Evolutionary conservation across 108 stramenopile species (phyloP).

Genomic region (Asterionellopsis glacialis): DNA sequence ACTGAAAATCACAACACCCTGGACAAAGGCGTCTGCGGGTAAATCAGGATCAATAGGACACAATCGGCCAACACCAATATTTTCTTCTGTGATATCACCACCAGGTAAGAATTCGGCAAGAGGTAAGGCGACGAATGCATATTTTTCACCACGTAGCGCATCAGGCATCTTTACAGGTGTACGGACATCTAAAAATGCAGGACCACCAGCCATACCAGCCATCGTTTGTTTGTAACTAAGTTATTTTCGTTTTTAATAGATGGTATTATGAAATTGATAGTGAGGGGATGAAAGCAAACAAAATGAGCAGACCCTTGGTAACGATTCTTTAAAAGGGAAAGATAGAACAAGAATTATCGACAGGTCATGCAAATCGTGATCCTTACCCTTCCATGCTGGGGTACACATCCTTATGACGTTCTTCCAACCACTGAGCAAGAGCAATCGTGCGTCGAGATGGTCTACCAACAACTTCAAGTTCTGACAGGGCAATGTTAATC

Average conservation of each 20-base stretch:
- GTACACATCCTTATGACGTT: conserved; percentile 79
- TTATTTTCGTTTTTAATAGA: too few species aligned
- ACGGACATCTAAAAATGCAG: conserved; percentile 75
- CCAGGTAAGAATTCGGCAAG: conserved; percentile 85
- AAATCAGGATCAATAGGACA: conserved; percentile 49
- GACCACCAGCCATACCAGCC: conserved; percentile 44
- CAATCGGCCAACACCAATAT: conserved; percentile 79
- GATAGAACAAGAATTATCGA: background rate
- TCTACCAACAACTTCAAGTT: conserved; percentile 72
- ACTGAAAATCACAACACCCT: conserved; percentile 89
- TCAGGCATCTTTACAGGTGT: conserved; percentile 93
- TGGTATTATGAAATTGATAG: too few species aligned
- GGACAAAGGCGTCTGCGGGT: conserved; percentile 88
- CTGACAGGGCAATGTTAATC: conserved; percentile 82
- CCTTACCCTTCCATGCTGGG: conserved; percentile 84
- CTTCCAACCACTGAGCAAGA: conserved; percentile 88
- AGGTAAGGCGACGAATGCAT: conserved; percentile 92
- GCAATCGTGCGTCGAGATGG: conserved; percentile 91
- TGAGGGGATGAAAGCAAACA: background rate
- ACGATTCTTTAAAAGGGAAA: background rate
- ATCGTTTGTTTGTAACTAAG: conserved; percentile 55
- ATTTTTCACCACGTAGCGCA: conserved; percentile 92
- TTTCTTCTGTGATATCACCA: conserved; percentile 65
- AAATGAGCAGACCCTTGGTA: background rate
- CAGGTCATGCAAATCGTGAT: background rate